Evolutionary conservation across 1,139 yeast species (phyloP).

Genomic region (Saccharomyces pastorianus): DNA sequence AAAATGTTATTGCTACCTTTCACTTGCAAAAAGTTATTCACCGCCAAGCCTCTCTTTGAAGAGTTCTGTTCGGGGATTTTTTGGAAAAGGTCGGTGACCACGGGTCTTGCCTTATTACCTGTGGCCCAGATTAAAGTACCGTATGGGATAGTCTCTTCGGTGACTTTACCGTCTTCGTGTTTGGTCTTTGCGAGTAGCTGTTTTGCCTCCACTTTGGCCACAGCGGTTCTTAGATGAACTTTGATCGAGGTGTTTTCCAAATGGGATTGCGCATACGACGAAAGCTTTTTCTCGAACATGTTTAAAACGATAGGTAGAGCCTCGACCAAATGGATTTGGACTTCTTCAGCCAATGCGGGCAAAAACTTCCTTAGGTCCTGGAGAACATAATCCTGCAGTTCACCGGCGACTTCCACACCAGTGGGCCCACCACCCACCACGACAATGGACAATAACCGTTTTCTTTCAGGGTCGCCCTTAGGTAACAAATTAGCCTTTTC

Average conservation of each 20-base stretch:
- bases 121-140: conserved; percentile 97
- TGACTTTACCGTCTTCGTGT: conserved; percentile 46
- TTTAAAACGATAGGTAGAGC: conserved; percentile 85
- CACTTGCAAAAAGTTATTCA: conserved; percentile 73
- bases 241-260: conserved; percentile 70
- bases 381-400: conserved; percentile 85
- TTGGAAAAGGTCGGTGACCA: conserved; percentile 60
- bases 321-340: conserved; percentile 78
- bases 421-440: conserved; percentile 94
- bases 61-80: conserved; percentile 77
- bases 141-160: conserved; percentile 65
- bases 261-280: conserved; percentile 78
- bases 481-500: conserved; percentile 71
- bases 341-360: conserved; percentile 78
- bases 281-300: conserved; percentile 77
- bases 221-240: conserved; percentile 77
- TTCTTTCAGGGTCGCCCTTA: conserved; percentile 66
- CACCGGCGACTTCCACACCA: conserved; percentile 87
- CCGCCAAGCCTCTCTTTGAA: conserved; percentile 82
- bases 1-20: conserved; percentile 76
- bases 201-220: conserved; percentile 70
- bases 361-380: conserved; percentile 83
- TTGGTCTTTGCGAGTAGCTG: conserved; percentile 68
- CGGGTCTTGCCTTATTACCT: conserved; percentile 84
- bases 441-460: conserved; percentile 63